phyloP scores from a whole-genome alignment of 257 asterid genomes.

The Lavandula angustifolia region DNA sequence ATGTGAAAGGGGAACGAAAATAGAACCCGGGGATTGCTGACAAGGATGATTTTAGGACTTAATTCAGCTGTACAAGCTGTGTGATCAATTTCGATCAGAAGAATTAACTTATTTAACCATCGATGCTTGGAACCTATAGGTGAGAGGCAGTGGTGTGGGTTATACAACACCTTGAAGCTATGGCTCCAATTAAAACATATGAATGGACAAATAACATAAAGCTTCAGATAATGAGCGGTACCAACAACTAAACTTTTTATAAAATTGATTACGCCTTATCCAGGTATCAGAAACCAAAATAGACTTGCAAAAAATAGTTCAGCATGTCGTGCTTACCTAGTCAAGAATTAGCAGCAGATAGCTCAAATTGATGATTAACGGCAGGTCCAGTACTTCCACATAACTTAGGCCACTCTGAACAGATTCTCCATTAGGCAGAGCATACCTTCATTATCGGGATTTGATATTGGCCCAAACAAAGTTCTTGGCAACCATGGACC shows the following conservation, averaged over 20 bases:
- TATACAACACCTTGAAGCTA: slow-evolving; percentile 5
- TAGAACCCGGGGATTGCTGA: not conserved
- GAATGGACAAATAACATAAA: not conserved
- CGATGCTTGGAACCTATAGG: not conserved
- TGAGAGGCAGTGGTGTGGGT: slow-evolving; percentile 1
- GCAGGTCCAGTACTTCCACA: slow-evolving; percentile 58
- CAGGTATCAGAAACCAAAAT: slow-evolving; percentile 30
- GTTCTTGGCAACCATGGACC: slow-evolving; percentile 62
- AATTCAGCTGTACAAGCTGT: slow-evolving; percentile 11
- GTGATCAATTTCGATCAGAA: slow-evolving; percentile 4
- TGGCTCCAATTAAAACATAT: not conserved
- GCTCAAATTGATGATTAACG: slow-evolving; percentile 57
- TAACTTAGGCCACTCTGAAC: slow-evolving; percentile 44
- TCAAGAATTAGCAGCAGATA: slow-evolving; percentile 59
- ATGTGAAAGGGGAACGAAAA: slow-evolving; percentile 1
- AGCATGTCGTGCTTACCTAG: slow-evolving; percentile 55
- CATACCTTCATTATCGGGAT: slow-evolving; percentile 50
- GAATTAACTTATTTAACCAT: not conserved
- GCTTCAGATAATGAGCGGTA: not conserved
- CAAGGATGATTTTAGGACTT: not conserved
- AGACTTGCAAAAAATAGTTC: slow-evolving; percentile 5
- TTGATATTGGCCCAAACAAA: slow-evolving; percentile 49
- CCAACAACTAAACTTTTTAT: not conserved
- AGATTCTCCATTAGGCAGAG: slow-evolving; percentile 55
- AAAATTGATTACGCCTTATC: not conserved